Percentiles rank a stretch among this genome's conserved stretches.
phyloP scores from a whole-genome alignment of 495 filamentous ascomycete genomes.

The Aspergillus nidulans region DNA sequence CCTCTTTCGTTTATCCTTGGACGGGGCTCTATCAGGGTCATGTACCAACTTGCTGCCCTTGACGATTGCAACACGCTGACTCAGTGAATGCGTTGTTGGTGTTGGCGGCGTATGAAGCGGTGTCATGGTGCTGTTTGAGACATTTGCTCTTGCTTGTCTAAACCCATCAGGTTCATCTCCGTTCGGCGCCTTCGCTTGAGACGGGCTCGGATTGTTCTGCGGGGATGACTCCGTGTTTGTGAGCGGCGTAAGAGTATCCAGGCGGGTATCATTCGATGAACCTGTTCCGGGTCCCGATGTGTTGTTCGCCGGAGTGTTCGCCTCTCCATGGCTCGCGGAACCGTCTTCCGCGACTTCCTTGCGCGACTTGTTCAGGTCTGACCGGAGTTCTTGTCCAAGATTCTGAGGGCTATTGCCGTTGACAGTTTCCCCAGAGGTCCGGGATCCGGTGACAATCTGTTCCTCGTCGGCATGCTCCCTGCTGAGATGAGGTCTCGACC shows the following conservation, averaged over 20 bases:
- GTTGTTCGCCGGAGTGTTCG: constrained; percentile 60
- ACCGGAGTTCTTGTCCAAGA: constrained; percentile 3
- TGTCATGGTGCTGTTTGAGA: constrained; percentile 36
- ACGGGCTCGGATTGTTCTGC: constrained; percentile 53
- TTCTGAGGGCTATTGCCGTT: constrained; percentile 12
- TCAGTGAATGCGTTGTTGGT: constrained; percentile 51
- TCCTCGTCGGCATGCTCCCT: constrained; percentile 18
- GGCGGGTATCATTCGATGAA: constrained; percentile 43
- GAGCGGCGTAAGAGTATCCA: constrained; percentile 67
- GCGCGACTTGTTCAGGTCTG: constrained; percentile 10
- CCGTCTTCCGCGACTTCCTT: constrained; percentile 49
- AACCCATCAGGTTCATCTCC: constrained; percentile 16
- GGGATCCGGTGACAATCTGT: constrained; percentile 2
- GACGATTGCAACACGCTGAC: constrained; percentile 57
- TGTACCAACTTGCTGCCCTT: constrained; percentile 67
- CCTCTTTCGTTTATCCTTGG: constrained; percentile 64
- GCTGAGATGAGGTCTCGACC: constrained; percentile 25
- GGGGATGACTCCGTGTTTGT: constrained; percentile 76
- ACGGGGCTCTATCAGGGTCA: constrained; percentile 63
- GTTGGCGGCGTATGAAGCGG: constrained; percentile 48
- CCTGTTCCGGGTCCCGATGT: constrained; percentile 30
- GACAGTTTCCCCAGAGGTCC: constrained; percentile 7
- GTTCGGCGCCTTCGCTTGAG: constrained; percentile 32
- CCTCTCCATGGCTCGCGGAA: constrained; percentile 63
- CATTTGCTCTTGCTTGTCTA: constrained; percentile 14